These are phyloP conservation scores for Fusarium torreyae DNA, from an alignment of 2,329 filamentous ascomycete genomes.

Conservation along the genomic window DNA sequence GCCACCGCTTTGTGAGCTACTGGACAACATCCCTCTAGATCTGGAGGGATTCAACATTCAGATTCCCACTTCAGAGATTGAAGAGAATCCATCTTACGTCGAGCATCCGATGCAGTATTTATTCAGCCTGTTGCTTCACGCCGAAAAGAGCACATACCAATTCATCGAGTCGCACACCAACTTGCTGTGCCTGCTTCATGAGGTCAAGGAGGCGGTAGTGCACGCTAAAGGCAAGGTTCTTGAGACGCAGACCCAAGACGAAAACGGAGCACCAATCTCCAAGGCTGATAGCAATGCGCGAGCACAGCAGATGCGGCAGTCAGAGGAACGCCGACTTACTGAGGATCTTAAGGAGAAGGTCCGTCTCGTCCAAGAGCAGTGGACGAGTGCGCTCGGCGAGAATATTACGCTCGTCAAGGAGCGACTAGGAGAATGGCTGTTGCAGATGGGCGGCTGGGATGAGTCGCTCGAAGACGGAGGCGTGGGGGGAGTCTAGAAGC, in stretches of 20 bases:
- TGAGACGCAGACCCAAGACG: conserved; percentile 72
- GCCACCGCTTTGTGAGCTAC: conserved; percentile 81
- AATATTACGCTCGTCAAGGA: conserved; percentile 81
- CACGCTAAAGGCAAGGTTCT: conserved; percentile 76
- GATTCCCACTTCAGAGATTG: conserved; percentile 84
- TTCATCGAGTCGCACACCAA: conserved; percentile 97
- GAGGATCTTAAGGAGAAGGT: conserved; percentile 95
- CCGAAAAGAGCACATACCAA: conserved; percentile 94
- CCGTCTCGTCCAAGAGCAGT: conserved; percentile 89
- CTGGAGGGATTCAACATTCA: conserved; percentile 76
- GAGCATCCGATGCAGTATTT: conserved; percentile 91
- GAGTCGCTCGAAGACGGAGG: conserved; percentile 76
- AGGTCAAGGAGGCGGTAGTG: conserved; percentile 86
- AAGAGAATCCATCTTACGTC: conserved; percentile 87
- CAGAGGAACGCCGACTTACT: conserved; percentile 80
- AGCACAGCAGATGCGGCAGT: conserved; percentile 70
- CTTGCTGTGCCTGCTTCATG: conserved; percentile 88
- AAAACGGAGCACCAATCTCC: conserved; percentile 52
- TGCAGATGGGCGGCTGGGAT: conserved; percentile 89
- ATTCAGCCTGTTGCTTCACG: conserved; percentile 85
- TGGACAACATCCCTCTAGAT: conserved; percentile 81
- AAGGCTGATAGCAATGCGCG: conserved; percentile 56
- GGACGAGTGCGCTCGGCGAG: conserved; percentile 87
- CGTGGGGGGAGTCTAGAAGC: conserved; percentile 61
- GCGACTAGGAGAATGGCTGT: conserved; percentile 79